A percentile compares a stretch with the other conserved stretches of the same genome.
These are phyloP conservation scores for Pythium myriotylum DNA, from an alignment of 352 stramenopile genomes.

Conservation along the genomic window DNA sequence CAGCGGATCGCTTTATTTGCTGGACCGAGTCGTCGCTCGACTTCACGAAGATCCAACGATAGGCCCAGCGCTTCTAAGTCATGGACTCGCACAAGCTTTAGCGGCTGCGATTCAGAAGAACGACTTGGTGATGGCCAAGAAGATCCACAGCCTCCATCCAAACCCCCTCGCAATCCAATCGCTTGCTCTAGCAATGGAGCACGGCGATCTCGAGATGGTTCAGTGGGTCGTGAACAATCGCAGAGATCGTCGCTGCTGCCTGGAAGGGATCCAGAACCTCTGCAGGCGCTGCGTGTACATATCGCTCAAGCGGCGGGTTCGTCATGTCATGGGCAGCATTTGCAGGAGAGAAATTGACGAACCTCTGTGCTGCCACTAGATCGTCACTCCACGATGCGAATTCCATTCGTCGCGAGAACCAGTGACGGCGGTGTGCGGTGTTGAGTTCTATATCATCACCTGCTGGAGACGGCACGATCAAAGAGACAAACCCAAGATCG, in stretches of 20 bases:
- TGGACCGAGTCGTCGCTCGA: background rate
- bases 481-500: too few species aligned
- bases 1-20: background rate
- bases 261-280: background rate
- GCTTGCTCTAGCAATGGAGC: background rate
- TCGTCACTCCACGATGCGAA: too few species aligned
- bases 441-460: too few species aligned
- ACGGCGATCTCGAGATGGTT: background rate
- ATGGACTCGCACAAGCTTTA: background rate
- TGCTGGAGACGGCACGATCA: too few species aligned
- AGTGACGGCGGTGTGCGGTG: too few species aligned
- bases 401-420: too few species aligned
- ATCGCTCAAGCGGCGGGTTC: too few species aligned
- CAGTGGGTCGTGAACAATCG: constrained; percentile 3
- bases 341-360: too few species aligned
- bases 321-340: too few species aligned
- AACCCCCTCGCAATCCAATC: background rate
- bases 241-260: background rate
- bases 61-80: too few species aligned
- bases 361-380: too few species aligned
- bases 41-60: background rate
- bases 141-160: constrained; percentile 3
- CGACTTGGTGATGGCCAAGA: background rate
- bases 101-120: constrained; percentile 2
- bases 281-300: background rate